Evolutionary conservation across 805 yeast genomes (phyloP), one percentile per base, ranked within the genome.

Genomic region (Maudiozyma bulderi): DNA sequence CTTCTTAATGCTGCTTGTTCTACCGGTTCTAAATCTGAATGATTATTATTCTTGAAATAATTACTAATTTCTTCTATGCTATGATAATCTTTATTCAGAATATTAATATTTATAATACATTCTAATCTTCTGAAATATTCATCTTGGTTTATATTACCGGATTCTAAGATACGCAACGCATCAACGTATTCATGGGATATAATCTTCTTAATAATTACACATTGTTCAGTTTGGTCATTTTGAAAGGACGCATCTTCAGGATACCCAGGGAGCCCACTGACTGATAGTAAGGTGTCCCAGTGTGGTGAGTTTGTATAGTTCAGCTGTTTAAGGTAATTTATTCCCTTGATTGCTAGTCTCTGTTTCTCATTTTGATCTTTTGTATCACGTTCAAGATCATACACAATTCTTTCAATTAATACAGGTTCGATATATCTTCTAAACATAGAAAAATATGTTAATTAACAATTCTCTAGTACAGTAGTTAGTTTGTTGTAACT

Each of bases 31-130:
- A 50, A 33, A 1, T 43, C 45, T 13, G 33, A 29, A 15, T 7
- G 31, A 28, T 50, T 40, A 8, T 33, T 46, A 7, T 45, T 49
- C 3, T 44, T 47, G 3, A 61, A 10, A 34, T 60, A 51, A 35
- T 57, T 52, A n/a, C 59, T 60, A 5, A 64, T 37, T 42, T 60
- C 65, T 33, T 58, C 61, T 10, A 61, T 29, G 15, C 50, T 53
- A 20, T 54, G 56, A 47, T 52, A 62, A 38, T 58, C 52, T 15
- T 49, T 47, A 1, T 53, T 31, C 13, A 61, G 44, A 14, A 62
- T 37, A n/a, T 54, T 42, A 6, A 59, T 8, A 38, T 57, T 51
- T 0, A 54, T 48, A 7, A 56, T 51, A 8, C 29, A 32, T 41
- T 62, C 62, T 26, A 59, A 35, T n/a, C 54, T 54, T 38, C 46